Conservation (phyloP, 345 rosid genomes). For the Clarkia xantiana region DNA sequence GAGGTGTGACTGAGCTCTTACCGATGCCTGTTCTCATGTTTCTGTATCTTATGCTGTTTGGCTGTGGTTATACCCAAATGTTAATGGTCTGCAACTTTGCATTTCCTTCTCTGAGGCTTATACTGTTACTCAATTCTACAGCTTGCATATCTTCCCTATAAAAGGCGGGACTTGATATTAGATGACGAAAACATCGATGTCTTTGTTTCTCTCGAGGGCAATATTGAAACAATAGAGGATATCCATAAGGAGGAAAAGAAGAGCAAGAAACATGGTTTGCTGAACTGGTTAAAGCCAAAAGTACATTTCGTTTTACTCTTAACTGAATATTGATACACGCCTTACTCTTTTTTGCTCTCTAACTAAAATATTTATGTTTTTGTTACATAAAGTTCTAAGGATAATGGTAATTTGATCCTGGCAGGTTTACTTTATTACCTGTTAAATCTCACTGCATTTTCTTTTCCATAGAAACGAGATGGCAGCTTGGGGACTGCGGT, state of each 20-base stretch:
- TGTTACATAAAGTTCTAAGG: too few species aligned
- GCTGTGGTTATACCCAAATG: not conserved
- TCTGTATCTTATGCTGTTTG: not conserved
- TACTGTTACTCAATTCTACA: conserved; percentile 13
- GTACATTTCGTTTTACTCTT: conserved; percentile 27
- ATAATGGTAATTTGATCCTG: not conserved
- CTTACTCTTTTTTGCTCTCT: too few species aligned
- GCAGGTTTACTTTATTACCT: not conserved
- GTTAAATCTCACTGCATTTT: conserved; percentile 3
- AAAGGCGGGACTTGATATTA: conserved; percentile 80
- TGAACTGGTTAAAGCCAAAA: conserved; percentile 90
- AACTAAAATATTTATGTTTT: too few species aligned
- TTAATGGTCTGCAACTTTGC: not conserved
- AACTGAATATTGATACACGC: too few species aligned
- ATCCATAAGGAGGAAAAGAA: conserved; percentile 68
- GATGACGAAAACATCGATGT: conserved; percentile 80
- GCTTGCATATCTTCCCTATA: conserved; percentile 97
- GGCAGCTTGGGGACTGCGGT: conserved; percentile 39
- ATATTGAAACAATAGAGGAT: conserved; percentile 43
- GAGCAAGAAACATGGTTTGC: conserved; percentile 71
- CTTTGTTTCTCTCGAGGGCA: conserved; percentile 64
- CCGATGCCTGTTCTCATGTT: not conserved
- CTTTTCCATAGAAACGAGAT: conserved; percentile 56
- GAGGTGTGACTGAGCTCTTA: conserved; percentile 37
- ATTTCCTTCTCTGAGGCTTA: not conserved